Conservation (phyloP, 352 stramenopile genomes). For the Pythium apleroticum region DNA sequence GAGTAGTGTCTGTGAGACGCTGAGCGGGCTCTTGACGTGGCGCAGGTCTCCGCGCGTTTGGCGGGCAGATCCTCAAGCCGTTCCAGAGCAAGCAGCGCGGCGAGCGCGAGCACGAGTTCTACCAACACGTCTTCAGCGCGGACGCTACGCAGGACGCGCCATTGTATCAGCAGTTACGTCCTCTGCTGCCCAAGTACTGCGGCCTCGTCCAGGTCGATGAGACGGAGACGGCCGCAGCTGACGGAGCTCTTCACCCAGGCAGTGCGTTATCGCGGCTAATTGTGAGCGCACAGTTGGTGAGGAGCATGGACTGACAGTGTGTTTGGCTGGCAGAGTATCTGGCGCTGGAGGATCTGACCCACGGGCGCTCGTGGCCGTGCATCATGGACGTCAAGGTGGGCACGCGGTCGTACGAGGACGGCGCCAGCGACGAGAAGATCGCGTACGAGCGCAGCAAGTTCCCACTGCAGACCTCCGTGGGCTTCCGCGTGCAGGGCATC, state of each 20-base stretch:
- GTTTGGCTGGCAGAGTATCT: constrained; percentile 67
- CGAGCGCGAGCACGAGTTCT: constrained; percentile 76
- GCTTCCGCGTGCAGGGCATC: constrained; percentile 94
- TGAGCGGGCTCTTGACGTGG: constrained; percentile 7
- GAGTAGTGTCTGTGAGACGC: too few species aligned
- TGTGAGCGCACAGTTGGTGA: too few species aligned
- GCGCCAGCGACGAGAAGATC: constrained; percentile 88
- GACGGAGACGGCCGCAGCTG: constrained; percentile 5
- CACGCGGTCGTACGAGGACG: constrained; percentile 91
- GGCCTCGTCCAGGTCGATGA: constrained; percentile 46
- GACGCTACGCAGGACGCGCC: constrained; percentile 16
- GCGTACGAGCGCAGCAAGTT: constrained; percentile 92
- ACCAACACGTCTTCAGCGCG: constrained; percentile 54
- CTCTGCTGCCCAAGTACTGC: constrained; percentile 65
- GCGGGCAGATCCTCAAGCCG: constrained; percentile 80
- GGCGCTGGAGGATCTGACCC: constrained; percentile 89
- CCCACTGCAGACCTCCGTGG: constrained; percentile 86
- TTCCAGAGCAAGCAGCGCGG: constrained; percentile 83
- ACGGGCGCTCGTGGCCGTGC: constrained; percentile 78
- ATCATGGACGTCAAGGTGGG: constrained; percentile 98
- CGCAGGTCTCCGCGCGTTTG: constrained; percentile 59
- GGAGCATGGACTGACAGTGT: not conserved
- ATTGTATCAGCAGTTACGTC: constrained; percentile 32
- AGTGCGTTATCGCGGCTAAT: constrained; percentile 25
- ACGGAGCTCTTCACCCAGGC: constrained; percentile 33